Base-by-base conservation (phyloP, 1,284 basidiomycete genomes). In the Butyriboletus appendiculatus region DNA sequence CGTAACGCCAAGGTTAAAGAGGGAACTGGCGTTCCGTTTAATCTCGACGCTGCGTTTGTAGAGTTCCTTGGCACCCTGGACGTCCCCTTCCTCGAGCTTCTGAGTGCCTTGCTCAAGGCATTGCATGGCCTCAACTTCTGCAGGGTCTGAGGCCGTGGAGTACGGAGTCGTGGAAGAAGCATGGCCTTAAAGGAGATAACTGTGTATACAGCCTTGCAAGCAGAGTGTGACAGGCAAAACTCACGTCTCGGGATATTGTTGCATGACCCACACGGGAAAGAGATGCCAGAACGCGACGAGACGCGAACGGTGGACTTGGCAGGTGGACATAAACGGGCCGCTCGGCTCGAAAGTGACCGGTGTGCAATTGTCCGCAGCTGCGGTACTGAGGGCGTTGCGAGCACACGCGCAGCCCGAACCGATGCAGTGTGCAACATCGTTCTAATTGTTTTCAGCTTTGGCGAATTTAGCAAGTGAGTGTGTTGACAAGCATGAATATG, bases 1-100 rank as follows among this genome's bases (percentile, higher is more conserved):
- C 5, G 91, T 92, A 34, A 95, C 92, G 40, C 92, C 92, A 20
- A 95, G 80, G 69, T 95, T 95, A 75, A 94, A 95, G 40, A 94
- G 80, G 16, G 90, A 88, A 64, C 88, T 91, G 16, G 92, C 86
- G 55, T 84, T 92, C 56, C 87, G 82, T 68, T 90, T 88, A 54
- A 95, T 90, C 60, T 89, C 83, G 14, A 90, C 81, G 64, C 91
- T 94, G 63, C 91, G 84, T 68, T 82, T 75, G 73, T 97, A 97
- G 24, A 91, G 76, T 37, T 74, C 77, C 70, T 89, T 91, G 35
- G 95, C 95, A 38, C 78, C 83, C 58, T 89, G 77, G 5, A 97
- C 81, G 64, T 97, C 94, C 18, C 95, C 95, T 60, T 93, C 89
- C 73, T 97, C 95, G 35, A 98, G 80, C 63, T 90, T 90, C 58